Evolutionary conservation across 2,329 filamentous ascomycete genomes (phyloP).

Genomic region (Fusarium graminum): DNA sequence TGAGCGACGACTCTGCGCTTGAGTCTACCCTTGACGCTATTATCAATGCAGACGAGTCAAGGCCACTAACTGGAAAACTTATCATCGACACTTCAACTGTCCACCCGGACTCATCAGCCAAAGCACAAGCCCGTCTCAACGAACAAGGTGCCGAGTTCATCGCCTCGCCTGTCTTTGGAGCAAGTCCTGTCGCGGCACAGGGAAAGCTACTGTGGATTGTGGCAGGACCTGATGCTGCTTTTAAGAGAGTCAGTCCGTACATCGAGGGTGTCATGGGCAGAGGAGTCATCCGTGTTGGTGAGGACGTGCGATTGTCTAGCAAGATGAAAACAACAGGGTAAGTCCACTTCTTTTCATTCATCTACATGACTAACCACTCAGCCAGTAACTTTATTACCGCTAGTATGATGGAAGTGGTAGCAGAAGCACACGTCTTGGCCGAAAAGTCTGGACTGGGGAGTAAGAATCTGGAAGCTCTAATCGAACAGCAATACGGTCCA

Average conservation of each 20-base stretch:
- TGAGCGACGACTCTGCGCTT: slow-evolving; percentile 60
- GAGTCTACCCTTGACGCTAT: slow-evolving; percentile 52
- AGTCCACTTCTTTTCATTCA: background rate
- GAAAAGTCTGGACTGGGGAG: slow-evolving; percentile 59
- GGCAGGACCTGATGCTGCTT: slow-evolving; percentile 56
- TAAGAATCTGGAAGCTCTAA: slow-evolving; percentile 57
- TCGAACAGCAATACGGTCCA: slow-evolving; percentile 57
- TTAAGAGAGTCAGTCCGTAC: slow-evolving; percentile 55
- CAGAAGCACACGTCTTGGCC: slow-evolving; percentile 64
- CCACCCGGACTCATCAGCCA: slow-evolving; percentile 58
- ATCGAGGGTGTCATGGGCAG: slow-evolving; percentile 59
- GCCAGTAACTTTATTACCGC: slow-evolving; percentile 63
- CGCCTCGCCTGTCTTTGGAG: slow-evolving; percentile 64
- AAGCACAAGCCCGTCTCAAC: slow-evolving; percentile 48
- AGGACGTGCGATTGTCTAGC: slow-evolving; percentile 58
- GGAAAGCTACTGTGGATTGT: slow-evolving; percentile 62
- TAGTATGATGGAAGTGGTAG: slow-evolving; percentile 62
- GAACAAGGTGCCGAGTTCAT: slow-evolving; percentile 55
- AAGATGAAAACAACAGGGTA: slow-evolving; percentile 64
- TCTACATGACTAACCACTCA: background rate
- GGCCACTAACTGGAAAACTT: slow-evolving; percentile 55
- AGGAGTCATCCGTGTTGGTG: slow-evolving; percentile 58
- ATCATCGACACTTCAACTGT: slow-evolving; percentile 65
- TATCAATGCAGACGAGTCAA: slow-evolving; percentile 23
- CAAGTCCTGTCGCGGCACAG: slow-evolving; percentile 61